A percentile compares a stretch with the other conserved stretches of the same genome.
phyloP scores from a whole-genome alignment of 2,329 filamentous ascomycete species.

The Pseudogymnoascus sp. region DNA sequence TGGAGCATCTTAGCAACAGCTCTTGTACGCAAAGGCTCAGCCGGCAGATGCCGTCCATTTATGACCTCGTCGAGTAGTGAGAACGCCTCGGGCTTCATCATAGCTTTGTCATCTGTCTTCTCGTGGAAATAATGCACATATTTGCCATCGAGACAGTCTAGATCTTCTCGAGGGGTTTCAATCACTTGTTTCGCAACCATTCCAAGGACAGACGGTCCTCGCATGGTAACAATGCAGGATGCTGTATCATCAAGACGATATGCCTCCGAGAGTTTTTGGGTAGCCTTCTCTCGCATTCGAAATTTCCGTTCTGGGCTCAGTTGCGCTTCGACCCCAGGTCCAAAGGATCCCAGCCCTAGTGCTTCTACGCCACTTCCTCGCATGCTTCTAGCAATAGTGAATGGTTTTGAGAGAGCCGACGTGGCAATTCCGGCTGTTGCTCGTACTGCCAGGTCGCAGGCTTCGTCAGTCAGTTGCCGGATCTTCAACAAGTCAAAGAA shows the following conservation, averaged over 20 bases:
- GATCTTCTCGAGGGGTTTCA: constrained; percentile 50
- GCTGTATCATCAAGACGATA: constrained; percentile 80
- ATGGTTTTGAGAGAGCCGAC: constrained; percentile 52
- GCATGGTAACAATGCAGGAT: constrained; percentile 77
- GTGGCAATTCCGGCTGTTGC: constrained; percentile 69
- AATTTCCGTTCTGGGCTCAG: constrained; percentile 71
- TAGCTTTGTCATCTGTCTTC: constrained; percentile 71
- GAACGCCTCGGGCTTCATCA: constrained; percentile 66
- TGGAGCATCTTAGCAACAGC: constrained; percentile 72
- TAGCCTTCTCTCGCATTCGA: constrained; percentile 74
- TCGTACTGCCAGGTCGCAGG: constrained; percentile 69
- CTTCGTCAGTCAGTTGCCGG: constrained; percentile 71
- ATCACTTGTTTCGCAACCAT: constrained; percentile 69
- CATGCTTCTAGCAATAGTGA: constrained; percentile 45
- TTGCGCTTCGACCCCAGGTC: constrained; percentile 53
- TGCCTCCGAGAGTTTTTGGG: constrained; percentile 68
- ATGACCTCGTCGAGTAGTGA: constrained; percentile 63
- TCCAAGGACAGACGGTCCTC: constrained; percentile 69
- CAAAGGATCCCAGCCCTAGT: constrained; percentile 49
- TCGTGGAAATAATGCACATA: constrained; percentile 94
- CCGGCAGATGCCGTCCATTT: constrained; percentile 54
- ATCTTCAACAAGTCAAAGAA: constrained; percentile 84
- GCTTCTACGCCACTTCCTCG: constrained; percentile 43
- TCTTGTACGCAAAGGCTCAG: constrained; percentile 63
- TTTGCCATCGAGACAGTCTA: constrained; percentile 63